Evolutionary conservation across 2,329 filamentous ascomycete species (phyloP).

Genomic region (Stemphylium vesicarium): DNA sequence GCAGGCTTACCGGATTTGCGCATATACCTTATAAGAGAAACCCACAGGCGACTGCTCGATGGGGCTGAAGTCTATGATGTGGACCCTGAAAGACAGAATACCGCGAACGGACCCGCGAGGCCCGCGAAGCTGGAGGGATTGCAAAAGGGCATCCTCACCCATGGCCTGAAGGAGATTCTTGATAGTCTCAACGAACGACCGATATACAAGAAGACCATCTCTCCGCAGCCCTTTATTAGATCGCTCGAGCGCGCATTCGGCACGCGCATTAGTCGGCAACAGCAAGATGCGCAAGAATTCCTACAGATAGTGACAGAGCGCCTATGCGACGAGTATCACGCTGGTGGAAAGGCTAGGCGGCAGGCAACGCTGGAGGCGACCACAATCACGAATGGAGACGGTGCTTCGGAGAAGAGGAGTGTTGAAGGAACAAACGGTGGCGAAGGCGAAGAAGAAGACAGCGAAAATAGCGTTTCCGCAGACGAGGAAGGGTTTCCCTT

Average conservation of each 20-base stretch:
- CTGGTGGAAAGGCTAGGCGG: conserved; percentile 74
- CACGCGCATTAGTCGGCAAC: conserved; percentile 88
- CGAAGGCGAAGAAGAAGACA: conserved; percentile 42
- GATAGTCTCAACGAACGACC: conserved; percentile 92
- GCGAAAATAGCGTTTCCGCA: conserved; percentile 18
- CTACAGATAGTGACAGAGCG: conserved; percentile 92
- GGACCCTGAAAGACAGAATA: conserved; percentile 56
- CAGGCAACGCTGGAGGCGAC: conserved; percentile 54
- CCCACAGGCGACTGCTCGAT: conserved; percentile 82
- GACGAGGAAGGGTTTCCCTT: conserved; percentile 82
- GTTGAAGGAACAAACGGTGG: conserved; percentile 30
- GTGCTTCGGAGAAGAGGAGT: conserved; percentile 23
- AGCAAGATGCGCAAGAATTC: conserved; percentile 98
- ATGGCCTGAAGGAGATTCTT: conserved; percentile 88
- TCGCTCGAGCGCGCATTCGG: conserved; percentile 85
- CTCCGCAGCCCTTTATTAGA: conserved; percentile 81
- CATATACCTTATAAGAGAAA: conserved; percentile 89
- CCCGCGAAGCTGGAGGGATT: conserved; percentile 63
- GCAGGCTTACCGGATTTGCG: conserved; percentile 89
- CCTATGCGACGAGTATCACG: conserved; percentile 92
- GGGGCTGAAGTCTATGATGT: conserved; percentile 75
- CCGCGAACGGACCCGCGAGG: conserved; percentile 50
- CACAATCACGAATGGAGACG: conserved; percentile 25
- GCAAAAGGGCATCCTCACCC: conserved; percentile 82
- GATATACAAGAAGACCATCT: conserved; percentile 92